Evolutionary conservation across 257 asterid genomes (phyloP).

Genomic region (Solanum etuberosum): DNA sequence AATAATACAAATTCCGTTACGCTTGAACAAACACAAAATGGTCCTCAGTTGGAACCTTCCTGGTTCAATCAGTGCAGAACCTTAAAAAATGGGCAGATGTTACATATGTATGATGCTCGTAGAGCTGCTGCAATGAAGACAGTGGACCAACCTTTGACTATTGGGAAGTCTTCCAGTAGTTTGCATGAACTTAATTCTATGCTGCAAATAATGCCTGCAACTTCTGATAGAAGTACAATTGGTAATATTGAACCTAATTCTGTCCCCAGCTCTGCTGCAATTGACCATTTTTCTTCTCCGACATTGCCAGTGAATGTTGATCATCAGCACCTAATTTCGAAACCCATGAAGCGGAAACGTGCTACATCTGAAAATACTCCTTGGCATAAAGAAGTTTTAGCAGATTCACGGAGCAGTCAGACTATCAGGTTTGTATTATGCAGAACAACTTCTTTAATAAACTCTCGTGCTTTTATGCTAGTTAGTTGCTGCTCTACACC

Average conservation of each 20-base stretch:
- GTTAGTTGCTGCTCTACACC: not conserved
- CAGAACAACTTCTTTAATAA: not conserved
- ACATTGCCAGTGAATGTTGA: constrained; percentile 13
- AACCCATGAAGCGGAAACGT: constrained; percentile 48
- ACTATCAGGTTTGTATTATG: constrained; percentile 36
- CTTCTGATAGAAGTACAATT: constrained; percentile 23
- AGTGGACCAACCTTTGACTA: constrained; percentile 25
- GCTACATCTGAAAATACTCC: constrained; percentile 35
- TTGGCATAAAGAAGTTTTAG: constrained; percentile 59
- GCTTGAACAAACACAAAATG: constrained; percentile 23
- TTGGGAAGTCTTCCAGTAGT: constrained; percentile 31
- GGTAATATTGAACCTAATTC: constrained; percentile 16
- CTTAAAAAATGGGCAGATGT: constrained; percentile 43
- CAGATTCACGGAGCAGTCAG: constrained; percentile 20
- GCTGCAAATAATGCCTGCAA: constrained; percentile 26
- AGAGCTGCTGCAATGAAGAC: constrained; percentile 19
- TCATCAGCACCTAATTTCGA: constrained; percentile 22
- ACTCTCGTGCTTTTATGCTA: not conserved
- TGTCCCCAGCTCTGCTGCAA: constrained; percentile 16
- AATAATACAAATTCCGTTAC: constrained; percentile 8
- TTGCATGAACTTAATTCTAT: constrained; percentile 25
- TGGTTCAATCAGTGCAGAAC: constrained; percentile 67
- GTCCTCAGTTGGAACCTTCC: constrained; percentile 79
- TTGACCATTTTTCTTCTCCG: constrained; percentile 27
- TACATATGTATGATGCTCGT: constrained; percentile 28